These are phyloP conservation scores for Elsinoe necatrix DNA, from an alignment of 2,329 filamentous ascomycete species.

Conservation along the genomic window DNA sequence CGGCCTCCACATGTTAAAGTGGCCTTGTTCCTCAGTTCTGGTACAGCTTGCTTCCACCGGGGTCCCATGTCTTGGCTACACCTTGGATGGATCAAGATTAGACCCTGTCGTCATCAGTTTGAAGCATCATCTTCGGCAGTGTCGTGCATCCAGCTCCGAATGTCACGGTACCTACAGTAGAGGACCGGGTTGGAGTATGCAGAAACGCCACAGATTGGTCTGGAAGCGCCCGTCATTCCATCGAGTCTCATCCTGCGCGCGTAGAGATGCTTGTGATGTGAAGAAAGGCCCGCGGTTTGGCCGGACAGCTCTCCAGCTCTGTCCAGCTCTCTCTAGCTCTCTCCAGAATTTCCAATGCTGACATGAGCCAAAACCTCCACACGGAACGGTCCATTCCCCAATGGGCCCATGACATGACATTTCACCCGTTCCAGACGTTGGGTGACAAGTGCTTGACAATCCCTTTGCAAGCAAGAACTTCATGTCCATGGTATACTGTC, in stretches of 20 bases:
- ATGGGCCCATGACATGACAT: background rate
- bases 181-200: background rate
- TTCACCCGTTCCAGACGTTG: background rate
- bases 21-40: background rate
- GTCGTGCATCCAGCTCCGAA: background rate
- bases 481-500: background rate
- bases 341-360: constrained; percentile 7
- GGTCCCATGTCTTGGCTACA: constrained; percentile 6
- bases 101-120: constrained; percentile 13
- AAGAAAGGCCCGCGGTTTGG: background rate
- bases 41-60: background rate
- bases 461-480: constrained; percentile 5
- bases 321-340: too few relatives aligned
- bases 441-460: constrained; percentile 2
- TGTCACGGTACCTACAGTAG: background rate
- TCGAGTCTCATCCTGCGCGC: background rate
- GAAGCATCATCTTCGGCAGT: constrained; percentile 2
- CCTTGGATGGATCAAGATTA: background rate
- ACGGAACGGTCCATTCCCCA: background rate
- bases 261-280: background rate
- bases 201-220: background rate
- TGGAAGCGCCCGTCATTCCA: background rate
- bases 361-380: background rate
- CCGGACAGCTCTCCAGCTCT: background rate
- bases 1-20: background rate